Percentiles rank a stretch among this genome's conserved stretches.
Conservation (phyloP, 306 rosid species). For the Benincasa hispida region DNA sequence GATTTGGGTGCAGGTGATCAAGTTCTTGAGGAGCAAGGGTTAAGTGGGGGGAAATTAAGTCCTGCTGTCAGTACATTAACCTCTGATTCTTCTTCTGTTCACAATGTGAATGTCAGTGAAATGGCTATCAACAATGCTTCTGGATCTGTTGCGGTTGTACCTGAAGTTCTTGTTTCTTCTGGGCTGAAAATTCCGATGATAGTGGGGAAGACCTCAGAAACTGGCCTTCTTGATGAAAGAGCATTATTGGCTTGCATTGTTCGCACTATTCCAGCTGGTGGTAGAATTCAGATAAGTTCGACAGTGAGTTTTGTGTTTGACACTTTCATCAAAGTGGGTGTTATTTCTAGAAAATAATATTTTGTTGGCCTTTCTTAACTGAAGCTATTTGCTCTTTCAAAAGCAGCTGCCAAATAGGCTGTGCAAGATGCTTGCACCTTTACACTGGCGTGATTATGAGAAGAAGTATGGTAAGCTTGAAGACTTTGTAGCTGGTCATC, state of each 20-base stretch:
- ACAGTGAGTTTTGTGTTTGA: conserved; percentile 32
- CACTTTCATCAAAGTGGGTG: background rate
- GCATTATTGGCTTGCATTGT: conserved; percentile 73
- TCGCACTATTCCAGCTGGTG: conserved; percentile 96
- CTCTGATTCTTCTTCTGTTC: conserved; percentile 26
- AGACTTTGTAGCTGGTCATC: conserved; percentile 74
- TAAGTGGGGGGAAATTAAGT: conserved; percentile 33
- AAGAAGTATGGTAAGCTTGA: conserved; percentile 83
- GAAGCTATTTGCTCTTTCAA: background rate
- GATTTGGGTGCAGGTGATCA: conserved; percentile 24
- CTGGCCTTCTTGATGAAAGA: conserved; percentile 68
- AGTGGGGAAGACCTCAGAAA: conserved; percentile 35
- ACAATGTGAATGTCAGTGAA: conserved; percentile 37
- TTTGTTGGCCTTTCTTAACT: background rate
- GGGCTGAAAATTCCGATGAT: conserved; percentile 24
- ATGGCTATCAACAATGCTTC: conserved; percentile 22
- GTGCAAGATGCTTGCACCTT: conserved; percentile 96
- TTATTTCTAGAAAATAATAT: no score
- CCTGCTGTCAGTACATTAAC: conserved; percentile 29
- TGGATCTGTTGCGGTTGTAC: conserved; percentile 31
- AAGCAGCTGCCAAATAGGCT: conserved; percentile 87
- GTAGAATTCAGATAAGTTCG: conserved; percentile 71
- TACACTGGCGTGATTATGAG: conserved; percentile 94
- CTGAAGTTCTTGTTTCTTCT: conserved; percentile 43
- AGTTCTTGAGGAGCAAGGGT: conserved; percentile 34